Percentiles rank a stretch among this genome's conserved stretches.
Evolutionary conservation across 2,329 filamentous ascomycete genomes (phyloP).

Genomic region (Ilyonectria robusta): DNA sequence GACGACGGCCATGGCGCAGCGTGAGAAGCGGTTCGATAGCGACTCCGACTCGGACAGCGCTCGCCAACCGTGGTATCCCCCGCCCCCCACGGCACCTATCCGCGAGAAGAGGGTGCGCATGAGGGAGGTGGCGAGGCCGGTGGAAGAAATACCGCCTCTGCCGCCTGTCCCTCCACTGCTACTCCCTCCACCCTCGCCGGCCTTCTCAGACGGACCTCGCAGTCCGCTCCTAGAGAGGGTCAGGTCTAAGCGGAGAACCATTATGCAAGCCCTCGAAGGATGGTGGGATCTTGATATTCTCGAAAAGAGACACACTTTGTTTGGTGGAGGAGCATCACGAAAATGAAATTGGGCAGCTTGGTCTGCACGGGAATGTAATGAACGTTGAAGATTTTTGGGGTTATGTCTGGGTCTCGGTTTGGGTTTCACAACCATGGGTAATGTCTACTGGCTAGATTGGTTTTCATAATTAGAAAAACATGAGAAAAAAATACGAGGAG

Average conservation of each 20-base stretch:
- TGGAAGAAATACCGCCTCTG: conserved; percentile 50
- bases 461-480: conserved; percentile 38
- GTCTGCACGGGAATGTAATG: conserved; percentile 30
- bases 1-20: conserved; percentile 53
- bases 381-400: conserved; percentile 30
- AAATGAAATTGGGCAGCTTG: conserved; percentile 26
- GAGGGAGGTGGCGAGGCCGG: conserved; percentile 45
- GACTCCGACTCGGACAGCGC: conserved; percentile 50
- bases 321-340: conserved; percentile 43
- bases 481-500: conserved; percentile 25
- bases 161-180: conserved; percentile 46
- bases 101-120: conserved; percentile 41
- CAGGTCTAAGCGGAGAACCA: conserved; percentile 60
- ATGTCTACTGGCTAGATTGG: conserved; percentile 51
- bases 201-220: conserved; percentile 35
- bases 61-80: conserved; percentile 50
- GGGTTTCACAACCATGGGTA: conserved; percentile 36
- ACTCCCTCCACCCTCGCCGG: conserved; percentile 37
- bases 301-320: conserved; percentile 59
- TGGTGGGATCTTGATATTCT: conserved; percentile 70
- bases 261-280: conserved; percentile 64
- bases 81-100: conserved; percentile 55
- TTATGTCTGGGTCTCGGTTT: conserved; percentile 26
- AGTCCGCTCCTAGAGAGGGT: conserved; percentile 47
- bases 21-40: conserved; percentile 51